Base-by-base conservation (phyloP, 2,329 filamentous ascomycete genomes). In the Proliferodiscus dingleyae region DNA sequence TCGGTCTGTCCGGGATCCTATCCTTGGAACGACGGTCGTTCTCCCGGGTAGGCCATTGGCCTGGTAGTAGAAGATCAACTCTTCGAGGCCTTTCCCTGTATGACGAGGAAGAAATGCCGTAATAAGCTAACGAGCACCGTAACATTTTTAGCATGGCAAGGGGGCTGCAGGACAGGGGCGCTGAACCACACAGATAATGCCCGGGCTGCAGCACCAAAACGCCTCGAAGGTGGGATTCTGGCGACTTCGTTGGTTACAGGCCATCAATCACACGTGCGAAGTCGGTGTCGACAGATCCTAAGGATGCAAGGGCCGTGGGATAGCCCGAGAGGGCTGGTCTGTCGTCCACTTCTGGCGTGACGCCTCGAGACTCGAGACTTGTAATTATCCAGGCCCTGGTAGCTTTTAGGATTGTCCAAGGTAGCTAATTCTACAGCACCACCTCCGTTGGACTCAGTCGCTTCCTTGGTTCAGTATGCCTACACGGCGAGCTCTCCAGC, bases 1-100 rank as follows among this genome's bases (percentile, higher is more conserved):
- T 57, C 50, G 52, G 52, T 30, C 45, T 44, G 49, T 37, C 39
- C 43, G 45, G 47, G 37, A 41, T 41, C 22, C 26, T 40, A 41
- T 39, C 22, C 30, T 40, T 40, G 37, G 28, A 39, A 34, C 22
- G 28, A 21, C 23, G 33, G 43, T 44, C 43, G 33, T 29, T 43
- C 43, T 46, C 37, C 41, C 45, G 47, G 51, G 51, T 54, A 46
- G 39, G 37, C 28, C 19, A 3, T 37, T 22, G 23, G 18, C 1
- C 29, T 32, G 29, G 29, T 5, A 32, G 29, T 5, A 32, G 7
- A n/a, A 32, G 15, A 15, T 5, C 15, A 9, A 32, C 8, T 10
- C 5, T 32, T 15, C 7, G 19, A 7, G 4, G 10, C 8, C 18
- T 19, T 18, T 22, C 9, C 33, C 11, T n/a, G 21, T 24, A 21